Percentiles rank a stretch among this genome's conserved stretches.
phyloP scores from a whole-genome alignment of 2,329 filamentous ascomycete species.

The Colletotrichum shisoi region DNA sequence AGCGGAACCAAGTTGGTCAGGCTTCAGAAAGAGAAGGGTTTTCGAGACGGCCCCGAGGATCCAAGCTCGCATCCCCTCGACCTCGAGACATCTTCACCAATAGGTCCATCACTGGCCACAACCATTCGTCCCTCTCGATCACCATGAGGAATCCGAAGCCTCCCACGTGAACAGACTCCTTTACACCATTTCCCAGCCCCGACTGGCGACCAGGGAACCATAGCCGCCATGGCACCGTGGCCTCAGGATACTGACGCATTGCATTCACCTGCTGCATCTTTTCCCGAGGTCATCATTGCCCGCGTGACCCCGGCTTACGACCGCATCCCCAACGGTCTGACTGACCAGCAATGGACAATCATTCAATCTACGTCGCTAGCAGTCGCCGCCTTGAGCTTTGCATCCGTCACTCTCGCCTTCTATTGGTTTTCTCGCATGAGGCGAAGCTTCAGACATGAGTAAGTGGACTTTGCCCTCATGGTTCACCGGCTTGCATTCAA shows the following conservation, averaged over 20 bases:
- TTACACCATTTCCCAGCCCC: constrained; percentile 11
- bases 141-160: constrained; percentile 38
- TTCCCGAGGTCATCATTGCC: constrained; percentile 11
- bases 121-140: constrained; percentile 1
- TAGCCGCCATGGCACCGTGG: constrained; percentile 36
- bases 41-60: neutral
- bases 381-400: constrained; percentile 62
- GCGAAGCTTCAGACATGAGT: constrained; percentile 77
- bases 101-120: constrained; percentile 6
- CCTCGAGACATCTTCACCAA: neutral
- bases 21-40: neutral
- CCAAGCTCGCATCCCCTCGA: neutral
- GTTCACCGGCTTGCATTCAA: neutral
- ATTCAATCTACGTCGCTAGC: constrained; percentile 48
- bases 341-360: constrained; percentile 34
- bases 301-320: constrained; percentile 18
- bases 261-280: constrained; percentile 6
- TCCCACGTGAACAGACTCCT: constrained; percentile 29
- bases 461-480: constrained; percentile 45
- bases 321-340: constrained; percentile 28
- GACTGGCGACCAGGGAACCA: constrained; percentile 16
- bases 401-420: constrained; percentile 63
- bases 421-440: constrained; percentile 80
- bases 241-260: constrained; percentile 15
- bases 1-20: neutral